Percentiles rank a stretch among this genome's conserved stretches.
phyloP scores from a whole-genome alignment of 148 eudicot species.

The Rhododendron ovatum region DNA sequence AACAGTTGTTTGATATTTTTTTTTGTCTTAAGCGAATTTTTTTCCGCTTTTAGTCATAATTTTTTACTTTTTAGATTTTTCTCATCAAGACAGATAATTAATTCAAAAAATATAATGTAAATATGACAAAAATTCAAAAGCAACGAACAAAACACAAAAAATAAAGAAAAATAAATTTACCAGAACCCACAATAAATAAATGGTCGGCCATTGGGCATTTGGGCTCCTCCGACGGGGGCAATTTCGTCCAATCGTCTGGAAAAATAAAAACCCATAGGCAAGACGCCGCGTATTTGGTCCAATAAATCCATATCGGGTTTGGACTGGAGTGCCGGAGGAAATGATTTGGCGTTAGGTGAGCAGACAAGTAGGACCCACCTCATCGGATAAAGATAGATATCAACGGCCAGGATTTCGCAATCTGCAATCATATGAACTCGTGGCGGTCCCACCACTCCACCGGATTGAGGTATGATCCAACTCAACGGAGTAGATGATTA shows the following conservation, averaged over 20 bases:
- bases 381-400: slow-evolving; percentile 17
- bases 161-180: no score
- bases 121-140: no score
- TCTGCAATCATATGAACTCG: slow-evolving; percentile 9
- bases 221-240: neutral
- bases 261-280: slow-evolving; percentile 17
- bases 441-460: slow-evolving; percentile 13
- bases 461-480: slow-evolving; percentile 18
- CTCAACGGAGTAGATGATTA: neutral
- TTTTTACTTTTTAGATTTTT: no score
- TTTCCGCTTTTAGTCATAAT: no score
- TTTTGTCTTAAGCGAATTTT: no score
- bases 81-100: no score
- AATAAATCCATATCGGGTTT: neutral
- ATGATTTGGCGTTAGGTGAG: neutral
- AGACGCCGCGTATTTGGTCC: slow-evolving; percentile 35
- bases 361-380: slow-evolving; percentile 22
- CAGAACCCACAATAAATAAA: neutral
- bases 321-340: neutral
- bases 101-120: no score
- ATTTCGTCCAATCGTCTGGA: neutral
- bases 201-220: neutral
- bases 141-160: no score
- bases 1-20: no score
- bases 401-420: slow-evolving; percentile 20